These are phyloP conservation scores for Trifolium repens DNA, from an alignment of 306 rosid genomes.

Conservation along the genomic window DNA sequence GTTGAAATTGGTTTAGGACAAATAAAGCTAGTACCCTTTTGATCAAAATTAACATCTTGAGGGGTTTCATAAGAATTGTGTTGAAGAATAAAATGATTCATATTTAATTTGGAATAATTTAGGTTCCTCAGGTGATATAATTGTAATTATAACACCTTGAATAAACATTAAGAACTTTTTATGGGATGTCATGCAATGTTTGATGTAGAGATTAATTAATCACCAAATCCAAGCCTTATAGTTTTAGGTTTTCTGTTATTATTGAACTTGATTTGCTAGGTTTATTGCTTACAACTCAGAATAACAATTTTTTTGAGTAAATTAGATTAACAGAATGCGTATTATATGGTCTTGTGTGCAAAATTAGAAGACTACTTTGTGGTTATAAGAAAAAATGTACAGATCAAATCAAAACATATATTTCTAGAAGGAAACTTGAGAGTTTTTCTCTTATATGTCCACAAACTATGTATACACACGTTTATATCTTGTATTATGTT, in stretches of 20 bases:
- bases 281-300: conserved; percentile 30
- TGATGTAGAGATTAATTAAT: not conserved
- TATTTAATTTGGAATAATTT: conserved; percentile 10
- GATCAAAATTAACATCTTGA: conserved; percentile 49
- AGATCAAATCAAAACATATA: not conserved
- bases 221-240: not conserved
- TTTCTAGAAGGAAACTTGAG: not conserved
- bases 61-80: conserved; percentile 44
- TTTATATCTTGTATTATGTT: too few species aligned
- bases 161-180: conserved; percentile 1
- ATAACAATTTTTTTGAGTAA: not conserved
- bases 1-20: conserved; percentile 64
- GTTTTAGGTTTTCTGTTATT: not conserved
- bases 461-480: not conserved
- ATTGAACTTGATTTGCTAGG: not conserved
- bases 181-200: not conserved
- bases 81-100: conserved; percentile 40
- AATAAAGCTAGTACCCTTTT: conserved; percentile 44
- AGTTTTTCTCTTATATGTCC: not conserved
- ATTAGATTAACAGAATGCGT: conserved; percentile 16
- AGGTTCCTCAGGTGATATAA: not conserved
- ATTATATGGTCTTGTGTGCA: conserved; percentile 1
- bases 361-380: conserved; percentile 36
- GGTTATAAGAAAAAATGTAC: not conserved
- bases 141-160: not conserved